Percentiles rank a stretch among this genome's conserved stretches.
Evolutionary conservation across 352 stramenopile species (phyloP).

Genomic region (Globisporangium splendens): DNA sequence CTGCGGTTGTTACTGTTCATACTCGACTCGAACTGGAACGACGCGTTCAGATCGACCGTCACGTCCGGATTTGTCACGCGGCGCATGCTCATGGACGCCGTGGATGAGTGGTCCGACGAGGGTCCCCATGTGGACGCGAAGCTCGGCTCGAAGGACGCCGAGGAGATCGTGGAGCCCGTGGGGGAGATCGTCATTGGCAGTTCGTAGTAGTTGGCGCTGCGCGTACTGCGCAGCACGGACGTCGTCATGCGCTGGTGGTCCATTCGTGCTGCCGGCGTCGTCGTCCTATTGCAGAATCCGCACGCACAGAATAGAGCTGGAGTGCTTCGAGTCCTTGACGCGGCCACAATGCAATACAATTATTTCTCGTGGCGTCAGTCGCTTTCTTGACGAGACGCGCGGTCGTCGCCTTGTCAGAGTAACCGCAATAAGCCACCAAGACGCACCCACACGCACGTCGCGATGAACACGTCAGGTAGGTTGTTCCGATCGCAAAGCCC

Average conservation of each 20-base stretch:
- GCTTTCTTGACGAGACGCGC: neutral
- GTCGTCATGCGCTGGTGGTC: conserved; percentile 33
- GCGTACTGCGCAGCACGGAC: conserved; percentile 48
- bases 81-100: conserved; percentile 24
- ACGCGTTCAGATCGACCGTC: conserved; percentile 39
- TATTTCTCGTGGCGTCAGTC: neutral
- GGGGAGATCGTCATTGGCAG: conserved; percentile 28
- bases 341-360: neutral
- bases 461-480: no score
- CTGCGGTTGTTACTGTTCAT: conserved; percentile 4
- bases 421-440: neutral
- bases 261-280: conserved; percentile 9
- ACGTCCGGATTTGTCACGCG: conserved; percentile 25
- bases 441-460: neutral
- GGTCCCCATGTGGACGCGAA: conserved; percentile 19
- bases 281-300: neutral
- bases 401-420: neutral
- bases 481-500: no score
- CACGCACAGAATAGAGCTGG: no score
- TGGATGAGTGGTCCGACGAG: conserved; percentile 14
- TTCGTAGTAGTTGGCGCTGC: conserved; percentile 63
- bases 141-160: conserved; percentile 1
- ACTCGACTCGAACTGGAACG: conserved; percentile 16
- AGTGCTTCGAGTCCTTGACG: neutral
- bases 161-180: conserved; percentile 8